Evolutionary conservation across 805 yeast species (phyloP), one percentile per base, ranked within the genome.

Genomic region (Blastobotrys parvus): DNA sequence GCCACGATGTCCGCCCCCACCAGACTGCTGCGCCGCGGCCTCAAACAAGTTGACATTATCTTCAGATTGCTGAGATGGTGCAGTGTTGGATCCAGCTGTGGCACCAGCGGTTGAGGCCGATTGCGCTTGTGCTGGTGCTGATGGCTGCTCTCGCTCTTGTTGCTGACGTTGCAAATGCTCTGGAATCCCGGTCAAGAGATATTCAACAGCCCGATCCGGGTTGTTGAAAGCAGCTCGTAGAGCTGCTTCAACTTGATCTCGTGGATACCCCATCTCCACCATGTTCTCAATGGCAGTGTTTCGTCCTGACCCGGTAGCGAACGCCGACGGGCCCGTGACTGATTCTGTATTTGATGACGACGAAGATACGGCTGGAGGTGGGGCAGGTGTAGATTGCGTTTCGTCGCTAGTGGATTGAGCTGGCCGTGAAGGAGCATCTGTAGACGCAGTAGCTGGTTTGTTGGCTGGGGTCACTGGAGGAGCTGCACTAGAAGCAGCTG

Each of bases 131-230:
- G 7, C 10, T 25, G 10, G 38, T 25, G 7, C 10, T 15, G 7
- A 15, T 11, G 7, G 34, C 13, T 11, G 21, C 22, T 34, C 21
- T 18, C 6, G 37, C 22, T 11, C 21, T 19, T 22, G 39, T 13
- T n/a, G 20, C 13, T 30, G 43, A 15, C 59, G 66, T 49, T 63
- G 73, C 49, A 75, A 62, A 23, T 68, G 61, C 55, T 81, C 90
- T 18, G 96, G 95, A 35, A 90, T 76, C 2, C 97, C 97, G 38
- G 89, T 86, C 51, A 92, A 68, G 40, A 92, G 70, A 61, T 90
- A 89, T 61, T 92, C 98, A 11, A 92, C 97, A 0, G 98, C 98
- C 56, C 98, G 79, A 61, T 90, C 97, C 17, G 98, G 97, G 64
- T 92, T 89, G 67, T 90, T 90, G 68, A 79, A 92, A 1, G 98